Base-by-base conservation (phyloP, 495 filamentous ascomycete species). In the Friedmanniomyces simplex region DNA sequence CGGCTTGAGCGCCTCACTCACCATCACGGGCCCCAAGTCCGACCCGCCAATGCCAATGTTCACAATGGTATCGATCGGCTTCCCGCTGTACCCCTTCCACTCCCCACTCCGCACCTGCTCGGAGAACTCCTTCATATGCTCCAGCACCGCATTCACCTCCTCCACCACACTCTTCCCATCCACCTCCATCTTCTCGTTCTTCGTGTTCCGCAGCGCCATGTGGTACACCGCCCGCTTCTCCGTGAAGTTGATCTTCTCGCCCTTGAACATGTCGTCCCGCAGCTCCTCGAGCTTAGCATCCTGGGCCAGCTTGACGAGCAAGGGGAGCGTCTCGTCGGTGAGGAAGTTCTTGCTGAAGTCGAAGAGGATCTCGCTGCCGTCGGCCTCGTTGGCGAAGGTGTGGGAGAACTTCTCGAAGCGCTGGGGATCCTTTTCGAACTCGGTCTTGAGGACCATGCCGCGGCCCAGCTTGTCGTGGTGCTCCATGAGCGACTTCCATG, bases 271-370 rank as follows among this genome's bases (percentile, higher is more conserved):
- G 57, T 80, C 84, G 83, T 97, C 93, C 37, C 91, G 84, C 59
- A 97, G 87, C 76, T 91, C 78, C 78, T 96, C 93, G 26, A 98
- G 67, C 63, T 83, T 81, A 53, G 90, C 90, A 72, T 97, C 86
- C 75, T 93, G 82, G 57, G 93, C 93, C 24, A 98, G 80, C 75
- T 93, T 78, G 60, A 96, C 79, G 39, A 98, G 76, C 51, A 94
- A 75, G 52, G 80, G 75, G n/a, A 97, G 73, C 4, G 93, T 98
- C 69, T 96, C 88, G 52, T 95, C 88, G 58, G 84, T 95, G 57
- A 98, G 72, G 72, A 97, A 89, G 79, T 98, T 98, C 82, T 98
- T 98, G 75, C 86, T 91, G 79, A 96, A 98, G 74, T 98, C 93
- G 71, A 97, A 98, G 36, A 97, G 80, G 68, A 89, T 91, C 59